Conservation (phyloP, 768 basidiomycete genomes). For the Boletus reticulatus region DNA sequence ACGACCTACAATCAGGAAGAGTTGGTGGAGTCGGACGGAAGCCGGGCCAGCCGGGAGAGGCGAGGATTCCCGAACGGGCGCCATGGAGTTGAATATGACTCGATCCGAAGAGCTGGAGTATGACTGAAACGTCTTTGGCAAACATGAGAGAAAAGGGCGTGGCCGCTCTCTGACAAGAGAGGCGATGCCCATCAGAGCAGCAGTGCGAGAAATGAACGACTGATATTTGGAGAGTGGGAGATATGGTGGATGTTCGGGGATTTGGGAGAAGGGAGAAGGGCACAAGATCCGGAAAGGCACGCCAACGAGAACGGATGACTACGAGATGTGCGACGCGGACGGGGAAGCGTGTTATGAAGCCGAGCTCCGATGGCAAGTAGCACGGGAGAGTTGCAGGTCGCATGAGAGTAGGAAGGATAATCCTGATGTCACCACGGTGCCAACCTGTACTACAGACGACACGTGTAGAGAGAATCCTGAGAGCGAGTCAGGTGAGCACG, state of each 20-base stretch:
- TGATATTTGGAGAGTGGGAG: background rate
- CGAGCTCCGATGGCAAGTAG: constrained; percentile 3
- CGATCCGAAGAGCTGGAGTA: constrained; percentile 2
- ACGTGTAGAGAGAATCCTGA: background rate
- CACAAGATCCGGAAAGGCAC: constrained; percentile 10
- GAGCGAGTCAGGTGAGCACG: background rate
- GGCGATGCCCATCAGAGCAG: background rate
- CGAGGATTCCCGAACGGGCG: constrained; percentile 5
- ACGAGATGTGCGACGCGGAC: constrained; percentile 4
- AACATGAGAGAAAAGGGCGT: background rate
- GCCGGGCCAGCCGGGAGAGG: background rate
- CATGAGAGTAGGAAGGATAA: background rate
- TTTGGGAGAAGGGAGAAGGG: background rate
- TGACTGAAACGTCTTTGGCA: background rate
- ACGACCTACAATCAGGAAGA: background rate
- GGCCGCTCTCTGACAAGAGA: background rate
- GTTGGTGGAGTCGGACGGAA: constrained; percentile 8
- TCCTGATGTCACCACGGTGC: background rate
- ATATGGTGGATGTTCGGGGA: constrained; percentile 8
- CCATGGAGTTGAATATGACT: background rate
- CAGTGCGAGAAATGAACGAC: background rate
- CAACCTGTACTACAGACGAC: background rate
- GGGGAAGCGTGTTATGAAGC: constrained; percentile 1
- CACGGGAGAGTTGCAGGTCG: background rate
- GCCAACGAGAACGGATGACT: background rate